These are phyloP conservation scores for Mycena kentingensis DNA, from an alignment of 768 basidiomycete genomes.

Conservation along the genomic window DNA sequence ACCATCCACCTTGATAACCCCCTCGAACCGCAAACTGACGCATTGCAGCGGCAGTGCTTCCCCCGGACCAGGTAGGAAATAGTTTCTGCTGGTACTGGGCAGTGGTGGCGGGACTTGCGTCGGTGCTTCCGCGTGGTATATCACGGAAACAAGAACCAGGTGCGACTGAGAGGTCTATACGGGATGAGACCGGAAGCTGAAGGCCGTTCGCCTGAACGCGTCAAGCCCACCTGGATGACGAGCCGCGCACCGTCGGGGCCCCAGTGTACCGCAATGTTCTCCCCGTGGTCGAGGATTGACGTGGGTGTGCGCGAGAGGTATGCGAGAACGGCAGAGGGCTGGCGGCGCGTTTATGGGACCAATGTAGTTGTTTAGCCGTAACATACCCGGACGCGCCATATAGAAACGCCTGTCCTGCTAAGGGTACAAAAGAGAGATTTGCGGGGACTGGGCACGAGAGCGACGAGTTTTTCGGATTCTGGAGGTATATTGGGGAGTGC, in stretches of 20 bases:
- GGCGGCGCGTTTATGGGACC: conserved; percentile 10
- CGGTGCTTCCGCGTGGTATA: conserved; percentile 55
- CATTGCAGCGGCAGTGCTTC: conserved; percentile 72
- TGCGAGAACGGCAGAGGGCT: conserved; percentile 76
- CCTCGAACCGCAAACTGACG: conserved; percentile 73
- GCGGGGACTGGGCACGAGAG: conserved; percentile 63
- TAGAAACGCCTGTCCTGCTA: conserved; percentile 67
- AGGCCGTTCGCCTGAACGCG: not conserved
- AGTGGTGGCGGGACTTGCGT: conserved; percentile 58
- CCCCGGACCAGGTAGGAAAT: conserved; percentile 77
- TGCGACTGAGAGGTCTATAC: conserved; percentile 77
- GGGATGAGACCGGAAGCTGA: conserved; percentile 4
- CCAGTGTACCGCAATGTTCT: conserved; percentile 76
- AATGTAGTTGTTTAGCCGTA: not conserved
- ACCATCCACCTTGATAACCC: conserved; percentile 79
- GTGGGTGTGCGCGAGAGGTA: conserved; percentile 74
- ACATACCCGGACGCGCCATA: conserved; percentile 83
- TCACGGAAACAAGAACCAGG: conserved; percentile 72
- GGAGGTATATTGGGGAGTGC: conserved; percentile 62
- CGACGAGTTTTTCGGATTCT: conserved; percentile 52
- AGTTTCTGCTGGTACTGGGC: conserved; percentile 56
- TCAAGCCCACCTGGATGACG: conserved; percentile 67
- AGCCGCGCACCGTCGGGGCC: conserved; percentile 79
- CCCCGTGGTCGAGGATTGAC: conserved; percentile 83
- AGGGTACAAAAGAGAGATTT: conserved; percentile 79